Evolutionary conservation across 1,139 yeast species (phyloP), one percentile per base, ranked within the genome.

Genomic region (Nematodospora anomalae): DNA sequence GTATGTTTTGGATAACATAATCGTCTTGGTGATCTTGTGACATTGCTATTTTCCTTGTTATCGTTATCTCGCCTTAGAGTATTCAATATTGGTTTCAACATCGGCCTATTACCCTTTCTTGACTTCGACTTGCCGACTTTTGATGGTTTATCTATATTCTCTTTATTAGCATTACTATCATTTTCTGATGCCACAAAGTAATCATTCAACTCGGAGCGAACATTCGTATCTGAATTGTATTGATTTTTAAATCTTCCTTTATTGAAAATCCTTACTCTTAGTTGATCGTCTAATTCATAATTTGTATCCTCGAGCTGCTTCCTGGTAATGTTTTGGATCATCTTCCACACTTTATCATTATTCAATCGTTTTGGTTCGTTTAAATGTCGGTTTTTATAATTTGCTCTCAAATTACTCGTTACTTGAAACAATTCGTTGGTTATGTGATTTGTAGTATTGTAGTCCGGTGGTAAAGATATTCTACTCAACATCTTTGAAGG

Each of bases 281-380:
- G 60, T 47, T 68, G 74, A 45, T 64, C 73, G 50, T 74, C 80
- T 36, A 73, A 44, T 40, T 70, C 76, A 24, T 53, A 64, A 35
- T 62, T 67, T 28, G 49, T 42, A 14, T 49, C 52, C 27, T 49
- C 51, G n/a, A 50, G 46, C 14, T 59, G 63, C 6, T 49, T 38
- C 25, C 41, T 35, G 18, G 32, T 58, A 35, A 65, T 45, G 11
- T 62, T 59, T 36, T 50, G 47, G 25, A 69, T 57, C 44, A 70
- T 51, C 43, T 64, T 65, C 28, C 64, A 67, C 20, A 70, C 57
- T 40, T 69, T 69, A 42, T 60, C 58, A 40, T 67, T 66, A 31
- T 57, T 57, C 32, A 67, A 51, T 38, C 57, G 40, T 32, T 50
- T 51, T 13, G 36, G 28, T 18, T 15, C n/a, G 14, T 23, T n/a